phyloP scores from a whole-genome alignment of 768 basidiomycete genomes.

The Melanogaster broomeanus region DNA sequence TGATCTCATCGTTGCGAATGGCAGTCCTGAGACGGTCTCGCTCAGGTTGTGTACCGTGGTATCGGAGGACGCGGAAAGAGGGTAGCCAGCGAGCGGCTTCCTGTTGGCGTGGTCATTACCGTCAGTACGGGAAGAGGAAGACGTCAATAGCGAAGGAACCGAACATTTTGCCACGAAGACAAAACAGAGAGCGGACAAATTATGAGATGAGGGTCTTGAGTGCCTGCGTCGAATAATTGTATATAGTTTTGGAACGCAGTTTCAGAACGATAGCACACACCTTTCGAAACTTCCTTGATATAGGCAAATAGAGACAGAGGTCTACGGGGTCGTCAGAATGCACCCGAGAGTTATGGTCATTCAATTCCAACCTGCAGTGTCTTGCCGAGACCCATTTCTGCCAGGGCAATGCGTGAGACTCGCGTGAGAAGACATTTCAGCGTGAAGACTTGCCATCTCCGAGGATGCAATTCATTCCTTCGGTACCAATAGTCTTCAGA shows the following conservation, averaged over 20 bases:
- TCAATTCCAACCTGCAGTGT: constrained; percentile 50
- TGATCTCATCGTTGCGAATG: constrained; percentile 36
- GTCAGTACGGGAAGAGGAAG: not conserved
- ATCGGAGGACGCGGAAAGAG: constrained; percentile 53
- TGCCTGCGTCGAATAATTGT: constrained; percentile 23
- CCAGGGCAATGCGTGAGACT: not conserved
- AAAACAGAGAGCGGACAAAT: constrained; percentile 73
- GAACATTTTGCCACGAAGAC: constrained; percentile 56
- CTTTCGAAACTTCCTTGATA: constrained; percentile 53
- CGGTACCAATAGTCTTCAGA: not conserved
- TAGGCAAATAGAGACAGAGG: constrained; percentile 68
- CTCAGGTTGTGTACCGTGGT: constrained; percentile 58
- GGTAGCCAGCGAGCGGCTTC: constrained; percentile 59
- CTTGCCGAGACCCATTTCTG: constrained; percentile 66
- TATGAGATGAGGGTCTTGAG: constrained; percentile 64
- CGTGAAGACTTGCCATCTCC: constrained; percentile 55
- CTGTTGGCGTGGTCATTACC: constrained; percentile 21
- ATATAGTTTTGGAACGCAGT: not conserved
- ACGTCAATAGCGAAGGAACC: constrained; percentile 5
- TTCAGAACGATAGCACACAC: constrained; percentile 24
- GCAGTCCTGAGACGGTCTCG: constrained; percentile 54
- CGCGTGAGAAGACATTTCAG: not conserved
- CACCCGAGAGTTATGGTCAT: not conserved
- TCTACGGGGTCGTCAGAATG: constrained; percentile 31
- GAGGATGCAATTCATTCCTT: constrained; percentile 70